These are phyloP conservation scores for Lumnitzera racemosa DNA, from an alignment of 345 rosid species.

Conservation along the genomic window DNA sequence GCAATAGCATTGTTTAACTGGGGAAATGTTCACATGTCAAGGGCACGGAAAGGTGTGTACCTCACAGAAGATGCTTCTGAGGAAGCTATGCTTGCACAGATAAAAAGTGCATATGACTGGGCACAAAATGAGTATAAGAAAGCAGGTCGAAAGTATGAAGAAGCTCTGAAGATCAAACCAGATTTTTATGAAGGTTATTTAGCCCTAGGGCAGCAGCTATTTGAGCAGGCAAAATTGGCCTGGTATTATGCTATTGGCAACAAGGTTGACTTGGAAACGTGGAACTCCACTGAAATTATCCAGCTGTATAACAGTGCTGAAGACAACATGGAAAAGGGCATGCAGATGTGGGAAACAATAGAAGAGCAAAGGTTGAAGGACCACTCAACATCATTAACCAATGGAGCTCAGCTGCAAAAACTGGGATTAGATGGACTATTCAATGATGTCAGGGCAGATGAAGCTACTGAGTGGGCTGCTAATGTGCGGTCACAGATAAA, in stretches of 20 bases:
- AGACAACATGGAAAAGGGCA: constrained; percentile 61
- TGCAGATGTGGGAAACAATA: constrained; percentile 58
- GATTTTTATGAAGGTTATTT: constrained; percentile 62
- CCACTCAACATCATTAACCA: constrained; percentile 16
- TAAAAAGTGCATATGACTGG: constrained; percentile 50
- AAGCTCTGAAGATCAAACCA: constrained; percentile 72
- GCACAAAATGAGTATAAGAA: constrained; percentile 42
- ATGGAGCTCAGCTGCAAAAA: constrained; percentile 18
- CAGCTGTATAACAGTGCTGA: constrained; percentile 65
- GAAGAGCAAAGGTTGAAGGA: constrained; percentile 26
- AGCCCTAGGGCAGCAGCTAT: constrained; percentile 74
- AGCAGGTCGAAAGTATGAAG: constrained; percentile 64
- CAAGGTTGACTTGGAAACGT: constrained; percentile 47
- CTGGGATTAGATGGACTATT: constrained; percentile 28
- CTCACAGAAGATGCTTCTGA: constrained; percentile 42
- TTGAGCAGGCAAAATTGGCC: constrained; percentile 84
- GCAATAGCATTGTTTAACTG: constrained; percentile 81
- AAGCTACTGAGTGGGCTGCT: constrained; percentile 40
- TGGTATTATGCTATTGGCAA: constrained; percentile 68
- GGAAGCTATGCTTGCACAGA: constrained; percentile 47
- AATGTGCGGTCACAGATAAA: constrained; percentile 55
- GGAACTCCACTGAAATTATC: constrained; percentile 46
- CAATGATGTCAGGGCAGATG: constrained; percentile 36
- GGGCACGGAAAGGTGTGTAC: constrained; percentile 67
- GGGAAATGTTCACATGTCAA: constrained; percentile 84